Evolutionary conservation across 192 early-diverging fungal genomes (phyloP).

Genomic region (Neocallimastix lanati): DNA sequence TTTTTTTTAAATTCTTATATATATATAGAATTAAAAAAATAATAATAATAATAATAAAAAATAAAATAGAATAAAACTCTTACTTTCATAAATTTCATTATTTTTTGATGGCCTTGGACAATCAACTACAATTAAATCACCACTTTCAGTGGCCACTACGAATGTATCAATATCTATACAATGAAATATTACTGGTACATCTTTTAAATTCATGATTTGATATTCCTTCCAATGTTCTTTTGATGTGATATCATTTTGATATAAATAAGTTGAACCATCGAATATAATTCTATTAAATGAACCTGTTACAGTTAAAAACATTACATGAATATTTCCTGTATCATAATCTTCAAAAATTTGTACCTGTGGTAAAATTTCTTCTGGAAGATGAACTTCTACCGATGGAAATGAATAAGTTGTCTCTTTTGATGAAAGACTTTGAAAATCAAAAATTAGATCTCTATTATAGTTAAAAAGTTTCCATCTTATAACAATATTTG

Average conservation of each 20-base stretch:
- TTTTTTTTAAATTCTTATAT: too few relatives aligned
- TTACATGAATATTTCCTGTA: not conserved
- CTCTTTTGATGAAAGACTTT: not conserved
- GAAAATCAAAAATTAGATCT: not conserved
- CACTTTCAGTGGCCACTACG: not conserved
- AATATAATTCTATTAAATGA: not conserved
- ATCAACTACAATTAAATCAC: not conserved
- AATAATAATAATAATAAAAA: not conserved
- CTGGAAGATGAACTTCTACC: not conserved
- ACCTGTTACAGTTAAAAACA: not conserved
- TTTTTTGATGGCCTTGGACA: not conserved
- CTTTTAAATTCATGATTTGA: not conserved
- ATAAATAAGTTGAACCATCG: not conserved
- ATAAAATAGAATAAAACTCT: not conserved
- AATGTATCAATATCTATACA: not conserved
- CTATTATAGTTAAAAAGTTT: not conserved
- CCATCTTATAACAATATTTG: not conserved
- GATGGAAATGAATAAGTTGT: not conserved
- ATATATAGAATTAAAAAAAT: too few relatives aligned
- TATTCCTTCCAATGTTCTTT: not conserved
- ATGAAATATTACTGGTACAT: not conserved
- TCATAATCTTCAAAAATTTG: not conserved
- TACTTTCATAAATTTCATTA: not conserved
- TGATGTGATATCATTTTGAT: not conserved
- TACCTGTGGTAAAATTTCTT: not conserved